phyloP scores from a whole-genome alignment of 306 rosid species.

The Vigna nakashimae region DNA sequence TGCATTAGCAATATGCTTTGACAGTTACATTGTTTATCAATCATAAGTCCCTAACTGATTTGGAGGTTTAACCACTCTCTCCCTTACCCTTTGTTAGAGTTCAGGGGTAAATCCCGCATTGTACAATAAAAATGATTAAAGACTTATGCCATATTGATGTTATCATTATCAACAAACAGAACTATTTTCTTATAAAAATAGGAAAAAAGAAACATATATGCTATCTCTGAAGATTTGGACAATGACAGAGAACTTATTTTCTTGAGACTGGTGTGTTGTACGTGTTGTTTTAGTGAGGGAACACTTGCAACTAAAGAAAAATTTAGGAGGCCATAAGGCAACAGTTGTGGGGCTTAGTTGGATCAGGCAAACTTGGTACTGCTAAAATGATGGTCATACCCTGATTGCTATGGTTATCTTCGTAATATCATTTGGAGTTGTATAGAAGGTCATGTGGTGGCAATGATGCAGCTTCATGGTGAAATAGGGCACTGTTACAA shows the following conservation, averaged over 20 bases:
- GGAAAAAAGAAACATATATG: background rate
- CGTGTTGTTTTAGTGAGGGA: background rate
- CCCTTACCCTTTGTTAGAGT: background rate
- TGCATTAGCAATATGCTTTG: background rate
- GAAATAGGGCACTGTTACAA: conserved; percentile 5
- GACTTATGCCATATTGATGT: background rate
- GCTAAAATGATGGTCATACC: background rate
- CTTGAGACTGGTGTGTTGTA: background rate
- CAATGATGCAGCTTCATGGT: background rate
- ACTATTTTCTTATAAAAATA: background rate
- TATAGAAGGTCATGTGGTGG: background rate
- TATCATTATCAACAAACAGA: background rate
- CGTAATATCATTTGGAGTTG: background rate
- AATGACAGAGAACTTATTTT: background rate
- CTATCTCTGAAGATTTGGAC: background rate
- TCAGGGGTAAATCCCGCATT: background rate
- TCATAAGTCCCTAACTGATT: background rate
- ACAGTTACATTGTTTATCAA: background rate
- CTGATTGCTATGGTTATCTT: background rate
- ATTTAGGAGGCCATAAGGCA: background rate
- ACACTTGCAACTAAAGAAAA: conserved; percentile 24
- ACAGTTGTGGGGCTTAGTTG: background rate
- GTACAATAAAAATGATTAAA: background rate
- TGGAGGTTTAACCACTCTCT: background rate
- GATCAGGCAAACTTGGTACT: background rate